Evolutionary conservation across 257 asterid genomes (phyloP).

Genomic region (Gentiana dahurica): DNA sequence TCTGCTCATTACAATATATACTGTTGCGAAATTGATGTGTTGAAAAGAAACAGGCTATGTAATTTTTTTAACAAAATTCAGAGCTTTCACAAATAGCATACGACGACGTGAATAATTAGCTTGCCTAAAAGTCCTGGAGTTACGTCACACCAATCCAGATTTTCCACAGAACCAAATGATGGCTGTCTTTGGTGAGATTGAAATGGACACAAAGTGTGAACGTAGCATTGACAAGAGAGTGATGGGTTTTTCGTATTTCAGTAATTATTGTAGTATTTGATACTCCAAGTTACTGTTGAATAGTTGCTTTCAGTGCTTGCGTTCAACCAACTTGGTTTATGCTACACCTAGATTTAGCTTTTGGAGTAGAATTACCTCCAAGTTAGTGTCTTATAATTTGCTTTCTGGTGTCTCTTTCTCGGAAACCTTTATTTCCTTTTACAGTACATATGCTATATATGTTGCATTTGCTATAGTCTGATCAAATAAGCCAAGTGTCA

Average conservation of each 20-base stretch:
- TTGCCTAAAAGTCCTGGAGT: constrained; percentile 5
- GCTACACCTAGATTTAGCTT: constrained; percentile 11
- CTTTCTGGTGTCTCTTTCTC: constrained; percentile 21
- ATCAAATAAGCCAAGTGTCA: background rate
- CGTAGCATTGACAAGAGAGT: background rate
- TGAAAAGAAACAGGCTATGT: too few species aligned
- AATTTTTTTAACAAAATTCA: too few species aligned
- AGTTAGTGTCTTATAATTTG: constrained; percentile 25
- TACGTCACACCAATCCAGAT: constrained; percentile 10
- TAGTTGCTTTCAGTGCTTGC: constrained; percentile 42
- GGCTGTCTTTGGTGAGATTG: background rate
- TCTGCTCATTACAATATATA: too few species aligned
- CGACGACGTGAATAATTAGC: constrained; percentile 12
- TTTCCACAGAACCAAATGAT: constrained; percentile 3
- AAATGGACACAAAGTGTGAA: background rate
- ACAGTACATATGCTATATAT: constrained; percentile 8
- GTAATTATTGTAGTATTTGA: constrained; percentile 8
- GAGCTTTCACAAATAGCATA: too few species aligned
- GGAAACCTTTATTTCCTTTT: constrained; percentile 7
- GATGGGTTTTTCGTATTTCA: constrained; percentile 9
- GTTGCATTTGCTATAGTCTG: constrained; percentile 18
- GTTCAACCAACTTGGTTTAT: constrained; percentile 41
- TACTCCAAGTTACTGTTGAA: constrained; percentile 25
- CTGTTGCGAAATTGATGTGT: too few species aligned
- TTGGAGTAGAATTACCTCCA: constrained; percentile 2